Base-by-base conservation (phyloP, 345 rosid species). In the Passiflora organensis region DNA sequence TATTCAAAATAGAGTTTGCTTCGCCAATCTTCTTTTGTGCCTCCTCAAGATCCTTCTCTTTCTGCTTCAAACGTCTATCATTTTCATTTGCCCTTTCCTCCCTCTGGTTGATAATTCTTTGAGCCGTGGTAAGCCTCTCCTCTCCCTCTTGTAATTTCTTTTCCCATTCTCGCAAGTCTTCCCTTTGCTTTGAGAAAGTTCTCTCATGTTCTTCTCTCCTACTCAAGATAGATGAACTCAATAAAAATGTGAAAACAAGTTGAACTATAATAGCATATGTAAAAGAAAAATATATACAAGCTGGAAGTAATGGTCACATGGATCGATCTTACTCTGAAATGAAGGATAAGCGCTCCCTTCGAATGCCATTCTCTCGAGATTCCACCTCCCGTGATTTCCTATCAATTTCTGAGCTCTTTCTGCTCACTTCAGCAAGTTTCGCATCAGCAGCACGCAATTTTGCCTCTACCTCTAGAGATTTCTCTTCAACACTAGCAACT, bases 91-190 rank as follows among this genome's bases (percentile, higher is more conserved):
- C 87, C 68, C 85, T 86, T 57, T 93, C 91, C 80, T 93, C 99
- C 69, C 97, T 84, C 70, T 89, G 94, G 56, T 83, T 84, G 43
- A 89, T 71, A 63, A 86, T 65, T 72, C 81, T 76, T 49, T 75
- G 84, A 49, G 71, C 63, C 62, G 75, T 79, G 17, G 80, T 80
- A 51, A 84, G 46, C 77, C 97, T 86, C 62, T 86, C 97, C 70
- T 93, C 99, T 56, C 91, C 86, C 58, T 86, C 99, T 74, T 77
- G 80, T 63, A 93, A 71, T 70, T 84, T 89, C 34, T 69, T 77
- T 67, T 93, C 96, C 99, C 99, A 86, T 62, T 89, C 96, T 60
- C 73, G 81, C 78, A 89, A 75, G 68, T 93, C 96, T 55, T 93
- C 99, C 72, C 96, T 79, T 77, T 89, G 99, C 79, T 85, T 79